Percentiles rank a stretch among this genome's conserved stretches.
phyloP scores from a whole-genome alignment of 208 protist genomes.

The Entamoeba invadens region DNA sequence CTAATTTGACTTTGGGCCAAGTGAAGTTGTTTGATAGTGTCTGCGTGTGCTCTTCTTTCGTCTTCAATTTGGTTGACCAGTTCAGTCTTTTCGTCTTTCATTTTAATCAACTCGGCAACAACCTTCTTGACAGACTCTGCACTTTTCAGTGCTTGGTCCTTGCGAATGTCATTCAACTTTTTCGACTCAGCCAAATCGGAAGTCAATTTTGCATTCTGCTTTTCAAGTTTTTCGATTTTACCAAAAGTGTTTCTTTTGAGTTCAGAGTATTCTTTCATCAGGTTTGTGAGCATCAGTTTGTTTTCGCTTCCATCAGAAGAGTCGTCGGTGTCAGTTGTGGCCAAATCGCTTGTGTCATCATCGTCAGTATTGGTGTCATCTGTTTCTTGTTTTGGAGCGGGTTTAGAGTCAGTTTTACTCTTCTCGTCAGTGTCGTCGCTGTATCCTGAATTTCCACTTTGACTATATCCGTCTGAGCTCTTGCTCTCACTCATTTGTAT shows the following conservation, averaged over 20 bases:
- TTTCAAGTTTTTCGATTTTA: neutral
- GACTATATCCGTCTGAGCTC: too few relatives aligned
- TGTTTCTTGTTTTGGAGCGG: too few relatives aligned
- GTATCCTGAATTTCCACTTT: too few relatives aligned
- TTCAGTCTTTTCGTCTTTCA: neutral
- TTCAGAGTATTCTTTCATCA: neutral
- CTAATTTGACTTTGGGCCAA: neutral
- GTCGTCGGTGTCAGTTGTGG: neutral
- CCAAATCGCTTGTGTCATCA: neutral
- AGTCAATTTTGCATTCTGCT: neutral
- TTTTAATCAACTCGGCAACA: neutral
- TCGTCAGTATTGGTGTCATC: neutral
- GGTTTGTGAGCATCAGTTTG: neutral
- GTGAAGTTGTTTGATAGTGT: neutral
- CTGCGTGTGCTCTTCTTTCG: neutral
- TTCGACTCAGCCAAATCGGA: neutral
- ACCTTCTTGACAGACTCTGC: neutral
- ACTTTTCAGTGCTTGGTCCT: neutral
- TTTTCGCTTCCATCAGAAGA: neutral
- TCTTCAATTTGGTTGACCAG: neutral
- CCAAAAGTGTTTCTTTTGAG: neutral
- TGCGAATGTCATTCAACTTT: neutral
- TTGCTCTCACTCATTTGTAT: too few relatives aligned
- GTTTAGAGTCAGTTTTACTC: too few relatives aligned
- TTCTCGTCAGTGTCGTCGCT: too few relatives aligned